A percentile compares a stretch with the other conserved stretches of the same genome.
These are phyloP conservation scores for Apostasia shenzhenica DNA, from an alignment of 106 monocot species.

Conservation along the genomic window DNA sequence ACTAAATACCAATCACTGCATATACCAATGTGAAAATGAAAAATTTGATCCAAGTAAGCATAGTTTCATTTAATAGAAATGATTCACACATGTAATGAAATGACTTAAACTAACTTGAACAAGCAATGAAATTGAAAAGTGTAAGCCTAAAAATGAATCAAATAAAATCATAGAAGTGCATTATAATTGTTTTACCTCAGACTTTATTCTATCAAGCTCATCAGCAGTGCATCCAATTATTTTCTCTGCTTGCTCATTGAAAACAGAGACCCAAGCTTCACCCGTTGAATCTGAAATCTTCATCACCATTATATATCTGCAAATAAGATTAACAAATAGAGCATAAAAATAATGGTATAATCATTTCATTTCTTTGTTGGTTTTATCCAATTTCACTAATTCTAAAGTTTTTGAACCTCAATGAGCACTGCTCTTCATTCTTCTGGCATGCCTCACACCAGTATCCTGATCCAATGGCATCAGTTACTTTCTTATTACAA, in stretches of 20 bases:
- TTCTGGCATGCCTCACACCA: conserved; percentile 98
- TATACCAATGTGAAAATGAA: too few species aligned
- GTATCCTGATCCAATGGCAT: conserved; percentile 77
- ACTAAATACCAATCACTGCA: neutral
- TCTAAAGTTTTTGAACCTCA: conserved; percentile 42
- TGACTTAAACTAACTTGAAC: too few species aligned
- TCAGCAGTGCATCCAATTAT: conserved; percentile 90
- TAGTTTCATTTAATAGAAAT: too few species aligned
- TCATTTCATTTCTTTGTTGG: neutral
- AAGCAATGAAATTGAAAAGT: too few species aligned
- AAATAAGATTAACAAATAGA: neutral
- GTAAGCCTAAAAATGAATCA: neutral
- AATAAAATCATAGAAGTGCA: neutral
- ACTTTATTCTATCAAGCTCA: conserved; percentile 79
- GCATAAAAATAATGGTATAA: neutral
- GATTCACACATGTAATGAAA: too few species aligned
- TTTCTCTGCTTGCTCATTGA: conserved; percentile 95
- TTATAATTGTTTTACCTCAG: conserved; percentile 28
- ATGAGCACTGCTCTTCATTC: conserved; percentile 71
- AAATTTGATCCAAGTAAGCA: too few species aligned
- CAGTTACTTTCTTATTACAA: conserved; percentile 96
- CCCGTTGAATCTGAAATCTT: conserved; percentile 81
- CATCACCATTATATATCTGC: conserved; percentile 82
- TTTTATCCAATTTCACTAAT: neutral
- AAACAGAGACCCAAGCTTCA: conserved; percentile 86